Evolutionary conservation across 768 basidiomycete species (phyloP).

Genomic region (Collybiopsis confluens): DNA sequence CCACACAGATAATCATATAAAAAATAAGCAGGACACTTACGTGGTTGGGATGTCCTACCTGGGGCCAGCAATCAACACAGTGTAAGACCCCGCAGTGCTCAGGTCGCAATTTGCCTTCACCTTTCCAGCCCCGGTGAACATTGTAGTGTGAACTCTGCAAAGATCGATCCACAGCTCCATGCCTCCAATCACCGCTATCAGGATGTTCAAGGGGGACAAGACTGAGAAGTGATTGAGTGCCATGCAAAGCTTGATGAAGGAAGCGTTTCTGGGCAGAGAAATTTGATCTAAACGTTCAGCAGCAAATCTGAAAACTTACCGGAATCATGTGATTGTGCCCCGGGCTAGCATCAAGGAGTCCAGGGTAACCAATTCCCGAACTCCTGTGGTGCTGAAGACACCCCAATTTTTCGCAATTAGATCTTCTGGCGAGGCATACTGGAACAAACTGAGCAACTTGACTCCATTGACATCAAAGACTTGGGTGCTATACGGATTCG

Average conservation of each 20-base stretch:
- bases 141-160: not conserved
- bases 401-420: not conserved
- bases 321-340: not conserved
- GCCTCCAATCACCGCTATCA: not conserved
- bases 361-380: not conserved
- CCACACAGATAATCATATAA: too few relatives aligned
- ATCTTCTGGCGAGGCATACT: not conserved
- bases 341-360: not conserved
- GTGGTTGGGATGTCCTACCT: not conserved
- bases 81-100: not conserved
- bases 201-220: not conserved
- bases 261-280: not conserved
- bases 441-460: not conserved
- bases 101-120: not conserved
- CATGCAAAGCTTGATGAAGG: not conserved
- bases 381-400: not conserved
- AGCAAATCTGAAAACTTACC: not conserved
- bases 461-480: not conserved
- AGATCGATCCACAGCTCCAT: not conserved
- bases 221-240: not conserved
- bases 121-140: not conserved
- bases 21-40: not conserved
- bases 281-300: not conserved
- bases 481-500: not conserved
- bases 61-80: not conserved